A percentile compares a stretch with the other conserved stretches of the same genome.
Evolutionary conservation across 306 rosid species (phyloP).

Genomic region (Lablab purpureus): DNA sequence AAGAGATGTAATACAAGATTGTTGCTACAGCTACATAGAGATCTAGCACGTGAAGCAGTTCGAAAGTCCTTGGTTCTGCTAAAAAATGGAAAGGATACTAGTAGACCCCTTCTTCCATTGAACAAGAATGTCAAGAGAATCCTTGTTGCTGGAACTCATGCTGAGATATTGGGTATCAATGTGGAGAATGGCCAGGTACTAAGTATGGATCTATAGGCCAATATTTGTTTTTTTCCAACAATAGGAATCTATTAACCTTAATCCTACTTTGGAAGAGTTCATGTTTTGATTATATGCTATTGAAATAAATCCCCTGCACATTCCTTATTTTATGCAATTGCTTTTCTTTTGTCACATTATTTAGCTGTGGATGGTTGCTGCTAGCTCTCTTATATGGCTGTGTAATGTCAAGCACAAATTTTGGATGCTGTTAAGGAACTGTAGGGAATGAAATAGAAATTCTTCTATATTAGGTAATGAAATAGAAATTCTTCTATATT

Average conservation of each 20-base stretch:
- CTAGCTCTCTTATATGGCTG: slow-evolving; percentile 14
- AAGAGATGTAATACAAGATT: neutral
- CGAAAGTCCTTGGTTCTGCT: slow-evolving; percentile 85
- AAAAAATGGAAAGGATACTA: slow-evolving; percentile 74
- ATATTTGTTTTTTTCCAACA: neutral
- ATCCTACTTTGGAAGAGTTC: neutral
- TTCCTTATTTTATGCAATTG: neutral
- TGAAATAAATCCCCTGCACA: neutral
- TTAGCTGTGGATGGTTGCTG: neutral
- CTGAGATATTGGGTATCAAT: slow-evolving; percentile 84
- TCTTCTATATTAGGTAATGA: no score
- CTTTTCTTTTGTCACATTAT: neutral
- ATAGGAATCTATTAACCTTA: neutral
- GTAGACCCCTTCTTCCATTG: slow-evolving; percentile 71
- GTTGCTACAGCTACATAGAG: slow-evolving; percentile 67
- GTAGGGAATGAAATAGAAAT: slow-evolving; percentile 64
- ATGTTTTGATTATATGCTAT: neutral
- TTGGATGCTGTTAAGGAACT: slow-evolving; percentile 75
- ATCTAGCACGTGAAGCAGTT: slow-evolving; percentile 82
- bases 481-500: no score
- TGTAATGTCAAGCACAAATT: slow-evolving; percentile 68
- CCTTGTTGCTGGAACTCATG: slow-evolving; percentile 84
- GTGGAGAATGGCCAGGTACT: slow-evolving; percentile 83
- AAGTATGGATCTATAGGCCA: slow-evolving; percentile 59
- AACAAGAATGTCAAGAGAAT: slow-evolving; percentile 63